Conservation (phyloP, 148 eudicot genomes). For the Camellia sinensis region DNA sequence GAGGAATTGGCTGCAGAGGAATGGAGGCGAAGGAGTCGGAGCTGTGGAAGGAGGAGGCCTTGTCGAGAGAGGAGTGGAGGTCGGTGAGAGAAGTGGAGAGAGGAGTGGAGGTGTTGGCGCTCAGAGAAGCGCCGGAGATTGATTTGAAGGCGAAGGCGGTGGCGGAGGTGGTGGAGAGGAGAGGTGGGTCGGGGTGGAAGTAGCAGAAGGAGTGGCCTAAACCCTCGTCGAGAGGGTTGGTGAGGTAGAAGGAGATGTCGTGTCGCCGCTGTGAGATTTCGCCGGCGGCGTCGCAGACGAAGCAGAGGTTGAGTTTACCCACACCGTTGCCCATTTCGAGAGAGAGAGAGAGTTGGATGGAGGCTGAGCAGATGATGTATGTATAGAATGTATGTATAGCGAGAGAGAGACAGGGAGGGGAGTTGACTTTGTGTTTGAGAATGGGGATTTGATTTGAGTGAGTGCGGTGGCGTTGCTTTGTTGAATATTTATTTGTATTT, state of each 20-base stretch:
- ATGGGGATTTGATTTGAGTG: neutral
- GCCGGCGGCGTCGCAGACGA: constrained; percentile 59
- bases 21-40: constrained; percentile 52
- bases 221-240: constrained; percentile 46
- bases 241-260: constrained; percentile 39
- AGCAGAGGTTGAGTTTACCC: constrained; percentile 61
- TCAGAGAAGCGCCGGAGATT: constrained; percentile 69
- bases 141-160: constrained; percentile 35
- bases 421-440: neutral
- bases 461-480: neutral
- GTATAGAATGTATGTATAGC: neutral
- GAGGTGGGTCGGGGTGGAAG: constrained; percentile 35
- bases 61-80: constrained; percentile 21
- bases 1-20: constrained; percentile 64
- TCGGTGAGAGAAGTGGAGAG: constrained; percentile 40
- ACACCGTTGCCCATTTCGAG: constrained; percentile 68
- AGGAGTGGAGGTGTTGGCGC: constrained; percentile 61
- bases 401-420: neutral
- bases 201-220: constrained; percentile 61
- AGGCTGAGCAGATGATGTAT: neutral
- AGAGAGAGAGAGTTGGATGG: neutral
- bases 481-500: neutral
- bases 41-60: constrained; percentile 55
- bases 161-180: neutral
- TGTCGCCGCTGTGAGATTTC: constrained; percentile 48